Percentiles rank a stretch among this genome's conserved stretches.
Evolutionary conservation across 2,329 filamentous ascomycete genomes (phyloP).

Genomic region (Exophiala alcalophila): DNA sequence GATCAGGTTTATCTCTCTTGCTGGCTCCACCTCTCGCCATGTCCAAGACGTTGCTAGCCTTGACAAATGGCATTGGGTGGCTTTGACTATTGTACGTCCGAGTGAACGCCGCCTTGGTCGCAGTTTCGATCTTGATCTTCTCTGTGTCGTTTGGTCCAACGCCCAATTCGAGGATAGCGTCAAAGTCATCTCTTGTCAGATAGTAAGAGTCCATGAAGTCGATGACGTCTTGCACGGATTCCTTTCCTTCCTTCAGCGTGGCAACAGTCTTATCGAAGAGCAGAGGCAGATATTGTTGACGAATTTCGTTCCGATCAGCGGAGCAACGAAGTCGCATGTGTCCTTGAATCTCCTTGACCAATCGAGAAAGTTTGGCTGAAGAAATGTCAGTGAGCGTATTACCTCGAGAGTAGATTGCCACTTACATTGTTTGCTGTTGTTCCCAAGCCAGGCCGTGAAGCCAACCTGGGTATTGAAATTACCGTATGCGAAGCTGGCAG

Average conservation of each 20-base stretch:
- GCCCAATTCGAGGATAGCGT: conserved; percentile 86
- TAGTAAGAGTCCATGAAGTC: conserved; percentile 97
- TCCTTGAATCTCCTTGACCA: conserved; percentile 89
- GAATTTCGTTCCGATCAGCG: conserved; percentile 87
- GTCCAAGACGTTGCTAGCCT: conserved; percentile 72
- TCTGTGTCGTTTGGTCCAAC: conserved; percentile 79
- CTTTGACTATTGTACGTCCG: conserved; percentile 81
- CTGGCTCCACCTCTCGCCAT: conserved; percentile 58
- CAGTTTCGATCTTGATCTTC: conserved; percentile 71
- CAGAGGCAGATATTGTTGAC: conserved; percentile 88
- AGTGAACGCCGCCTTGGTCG: conserved; percentile 87
- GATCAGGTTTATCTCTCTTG: conserved; percentile 77
- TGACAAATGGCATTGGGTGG: conserved; percentile 95
- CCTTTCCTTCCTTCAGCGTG: conserved; percentile 77
- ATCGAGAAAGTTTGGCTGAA: conserved; percentile 65
- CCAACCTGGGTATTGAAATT: conserved; percentile 66
- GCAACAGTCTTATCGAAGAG: conserved; percentile 80
- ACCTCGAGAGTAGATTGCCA: background rate
- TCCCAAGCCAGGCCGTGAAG: conserved; percentile 92
- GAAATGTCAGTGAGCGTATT: conserved; percentile 24
- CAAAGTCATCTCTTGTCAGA: conserved; percentile 90
- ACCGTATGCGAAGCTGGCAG: conserved; percentile 81
- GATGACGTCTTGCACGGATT: conserved; percentile 77
- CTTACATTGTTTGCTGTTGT: conserved; percentile 82
- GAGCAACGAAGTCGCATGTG: conserved; percentile 92